These are phyloP conservation scores for Scutellaria galericulata DNA, from an alignment of 257 asterid species.

Conservation along the genomic window DNA sequence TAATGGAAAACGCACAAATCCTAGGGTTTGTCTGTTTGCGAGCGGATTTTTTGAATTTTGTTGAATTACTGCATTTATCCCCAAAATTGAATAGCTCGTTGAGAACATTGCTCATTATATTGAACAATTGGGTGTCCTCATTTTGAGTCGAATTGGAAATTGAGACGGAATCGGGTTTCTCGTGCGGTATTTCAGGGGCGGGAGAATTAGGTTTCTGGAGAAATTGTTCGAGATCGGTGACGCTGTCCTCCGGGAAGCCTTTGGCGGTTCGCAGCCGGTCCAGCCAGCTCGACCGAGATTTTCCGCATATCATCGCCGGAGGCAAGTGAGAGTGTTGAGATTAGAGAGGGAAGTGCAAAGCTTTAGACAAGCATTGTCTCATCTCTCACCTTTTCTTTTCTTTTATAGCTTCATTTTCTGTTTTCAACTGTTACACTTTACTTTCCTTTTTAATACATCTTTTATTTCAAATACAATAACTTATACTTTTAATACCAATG, in stretches of 20 bases:
- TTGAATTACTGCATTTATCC: conserved; percentile 37
- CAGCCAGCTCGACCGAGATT: conserved; percentile 74
- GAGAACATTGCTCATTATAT: conserved; percentile 58
- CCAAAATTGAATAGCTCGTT: conserved; percentile 82
- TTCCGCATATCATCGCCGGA: conserved; percentile 62
- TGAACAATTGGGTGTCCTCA: conserved; percentile 40
- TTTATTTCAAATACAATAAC: too few species aligned
- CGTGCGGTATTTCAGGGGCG: conserved; percentile 18
- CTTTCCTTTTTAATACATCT: too few species aligned
- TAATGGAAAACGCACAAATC: conserved; percentile 41
- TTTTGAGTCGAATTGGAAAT: conserved; percentile 29
- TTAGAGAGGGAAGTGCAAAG: not conserved
- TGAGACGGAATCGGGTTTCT: conserved; percentile 30
- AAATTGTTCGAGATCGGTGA: conserved; percentile 64
- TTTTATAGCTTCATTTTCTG: too few species aligned
- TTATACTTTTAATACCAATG: too few species aligned
- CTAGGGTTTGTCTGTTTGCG: conserved; percentile 85
- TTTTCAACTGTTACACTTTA: too few species aligned
- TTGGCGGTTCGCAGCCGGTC: conserved; percentile 80
- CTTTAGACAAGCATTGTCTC: not conserved
- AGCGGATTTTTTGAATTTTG: conserved; percentile 46
- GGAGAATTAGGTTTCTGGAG: conserved; percentile 47
- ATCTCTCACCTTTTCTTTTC: not conserved
- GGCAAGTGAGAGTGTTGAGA: conserved; percentile 8
- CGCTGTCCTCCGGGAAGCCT: conserved; percentile 60